Evolutionary conservation across 2,329 filamentous ascomycete genomes (phyloP).

Genomic region (Nothopassalora personata): DNA sequence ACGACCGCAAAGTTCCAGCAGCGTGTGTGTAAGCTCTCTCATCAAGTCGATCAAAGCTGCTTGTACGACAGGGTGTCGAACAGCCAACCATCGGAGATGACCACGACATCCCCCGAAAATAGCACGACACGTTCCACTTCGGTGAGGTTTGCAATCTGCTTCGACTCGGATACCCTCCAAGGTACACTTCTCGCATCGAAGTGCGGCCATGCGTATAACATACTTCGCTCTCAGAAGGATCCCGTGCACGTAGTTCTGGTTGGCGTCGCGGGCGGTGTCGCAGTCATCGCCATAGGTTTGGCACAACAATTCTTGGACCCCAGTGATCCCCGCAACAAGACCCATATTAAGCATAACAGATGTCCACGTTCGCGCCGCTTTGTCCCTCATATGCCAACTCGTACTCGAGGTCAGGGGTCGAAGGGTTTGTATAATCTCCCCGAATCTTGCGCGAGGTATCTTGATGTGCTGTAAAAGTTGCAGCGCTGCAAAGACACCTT

Average conservation of each 20-base stretch:
- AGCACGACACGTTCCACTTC: background rate
- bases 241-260: constrained; percentile 32
- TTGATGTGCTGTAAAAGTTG: constrained; percentile 71
- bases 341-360: constrained; percentile 24
- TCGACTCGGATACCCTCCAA: background rate
- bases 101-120: background rate
- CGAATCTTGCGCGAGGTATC: constrained; percentile 54
- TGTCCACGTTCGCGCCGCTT: constrained; percentile 65
- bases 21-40: background rate
- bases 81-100: background rate
- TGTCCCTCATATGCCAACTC: constrained; percentile 77
- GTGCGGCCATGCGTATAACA: background rate
- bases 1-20: background rate
- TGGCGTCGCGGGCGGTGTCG: constrained; percentile 4
- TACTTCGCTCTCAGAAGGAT: constrained; percentile 29
- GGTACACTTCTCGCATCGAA: background rate
- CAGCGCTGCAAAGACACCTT: constrained; percentile 77
- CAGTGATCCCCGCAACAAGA: background rate
- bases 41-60: background rate
- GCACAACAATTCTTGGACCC: constrained; percentile 1
- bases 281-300: too few relatives aligned
- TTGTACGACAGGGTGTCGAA: background rate
- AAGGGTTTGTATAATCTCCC: constrained; percentile 55
- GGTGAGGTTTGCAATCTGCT: background rate
- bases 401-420: constrained; percentile 60